Conservation (phyloP, 176 grass and related monocot genomes). For the Juncus effusus region DNA sequence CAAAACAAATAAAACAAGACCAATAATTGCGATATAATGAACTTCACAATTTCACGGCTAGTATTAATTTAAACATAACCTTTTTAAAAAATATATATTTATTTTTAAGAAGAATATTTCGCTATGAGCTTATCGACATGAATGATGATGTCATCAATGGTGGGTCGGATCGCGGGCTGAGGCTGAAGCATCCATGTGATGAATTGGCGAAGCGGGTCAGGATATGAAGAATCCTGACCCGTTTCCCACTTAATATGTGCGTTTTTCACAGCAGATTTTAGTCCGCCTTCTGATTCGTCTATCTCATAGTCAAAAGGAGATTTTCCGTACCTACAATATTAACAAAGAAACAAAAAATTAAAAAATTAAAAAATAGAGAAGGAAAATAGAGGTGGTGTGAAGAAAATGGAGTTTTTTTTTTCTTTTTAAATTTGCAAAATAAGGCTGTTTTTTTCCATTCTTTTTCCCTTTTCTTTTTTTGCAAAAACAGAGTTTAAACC, state of each 20-base stretch:
- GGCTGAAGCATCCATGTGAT: constrained; percentile 93
- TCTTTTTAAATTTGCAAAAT: no score
- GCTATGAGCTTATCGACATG: constrained; percentile 88
- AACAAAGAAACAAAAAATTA: constrained; percentile 1
- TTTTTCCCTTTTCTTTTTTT: no score
- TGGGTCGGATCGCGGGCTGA: constrained; percentile 63
- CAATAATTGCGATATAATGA: constrained; percentile 9
- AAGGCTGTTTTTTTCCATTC: no score
- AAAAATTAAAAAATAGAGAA: no score
- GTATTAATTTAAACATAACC: not conserved
- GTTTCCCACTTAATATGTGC: constrained; percentile 79
- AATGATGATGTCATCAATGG: constrained; percentile 80
- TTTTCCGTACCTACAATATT: constrained; percentile 55
- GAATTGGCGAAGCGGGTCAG: constrained; percentile 61
- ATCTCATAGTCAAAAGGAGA: constrained; percentile 83
- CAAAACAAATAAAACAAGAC: not conserved
- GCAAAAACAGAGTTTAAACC: no score
- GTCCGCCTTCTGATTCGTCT: constrained; percentile 69
- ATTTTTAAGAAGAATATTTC: constrained; percentile 58
- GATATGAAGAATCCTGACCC: constrained; percentile 38
- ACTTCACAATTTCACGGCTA: constrained; percentile 10
- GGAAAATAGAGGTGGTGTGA: not conserved
- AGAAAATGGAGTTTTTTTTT: no score
- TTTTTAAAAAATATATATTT: constrained; percentile 41
- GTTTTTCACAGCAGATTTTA: constrained; percentile 48